Evolutionary conservation across 805 yeast species (phyloP).

Genomic region (Metschnikowia vanudenii): DNA sequence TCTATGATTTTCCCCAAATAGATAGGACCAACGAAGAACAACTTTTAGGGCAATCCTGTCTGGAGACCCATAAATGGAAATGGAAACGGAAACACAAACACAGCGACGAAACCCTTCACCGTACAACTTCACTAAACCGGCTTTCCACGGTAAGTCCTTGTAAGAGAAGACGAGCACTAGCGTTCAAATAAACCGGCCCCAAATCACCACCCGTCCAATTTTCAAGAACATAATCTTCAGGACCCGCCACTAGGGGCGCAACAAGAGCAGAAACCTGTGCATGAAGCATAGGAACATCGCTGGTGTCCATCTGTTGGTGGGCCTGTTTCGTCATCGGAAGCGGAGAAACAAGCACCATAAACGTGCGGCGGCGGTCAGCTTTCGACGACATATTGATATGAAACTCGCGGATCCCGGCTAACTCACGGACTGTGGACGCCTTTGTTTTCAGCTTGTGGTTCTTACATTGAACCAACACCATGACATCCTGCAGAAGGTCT

Average conservation of each 20-base stretch:
- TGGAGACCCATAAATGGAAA: too few relatives aligned
- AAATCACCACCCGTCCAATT: slow-evolving; percentile 42
- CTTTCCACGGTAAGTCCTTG: slow-evolving; percentile 32
- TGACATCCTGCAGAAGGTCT: slow-evolving; percentile 29
- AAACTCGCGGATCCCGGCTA: slow-evolving; percentile 49
- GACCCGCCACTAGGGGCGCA: slow-evolving; percentile 12
- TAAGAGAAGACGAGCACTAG: slow-evolving; percentile 33
- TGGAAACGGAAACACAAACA: too few relatives aligned
- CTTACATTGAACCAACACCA: slow-evolving; percentile 56
- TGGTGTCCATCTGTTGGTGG: slow-evolving; percentile 42
- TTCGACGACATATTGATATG: slow-evolving; percentile 25
- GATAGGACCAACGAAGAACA: too few relatives aligned
- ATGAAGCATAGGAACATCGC: slow-evolving; percentile 46
- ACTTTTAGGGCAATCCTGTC: too few relatives aligned
- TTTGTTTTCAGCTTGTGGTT: slow-evolving; percentile 44
- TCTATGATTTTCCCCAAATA: too few relatives aligned
- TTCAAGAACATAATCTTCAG: slow-evolving; percentile 27
- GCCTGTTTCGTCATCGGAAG: slow-evolving; percentile 49
- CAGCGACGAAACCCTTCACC: not conserved
- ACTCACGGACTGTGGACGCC: slow-evolving; percentile 50
- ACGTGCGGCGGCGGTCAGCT: slow-evolving; percentile 23
- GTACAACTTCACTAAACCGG: slow-evolving; percentile 1
- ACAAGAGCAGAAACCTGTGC: slow-evolving; percentile 37
- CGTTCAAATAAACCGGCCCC: slow-evolving; percentile 37
- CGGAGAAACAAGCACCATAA: slow-evolving; percentile 48